Base-by-base conservation (phyloP, 768 basidiomycete species). In the Boletus rex-veris region DNA sequence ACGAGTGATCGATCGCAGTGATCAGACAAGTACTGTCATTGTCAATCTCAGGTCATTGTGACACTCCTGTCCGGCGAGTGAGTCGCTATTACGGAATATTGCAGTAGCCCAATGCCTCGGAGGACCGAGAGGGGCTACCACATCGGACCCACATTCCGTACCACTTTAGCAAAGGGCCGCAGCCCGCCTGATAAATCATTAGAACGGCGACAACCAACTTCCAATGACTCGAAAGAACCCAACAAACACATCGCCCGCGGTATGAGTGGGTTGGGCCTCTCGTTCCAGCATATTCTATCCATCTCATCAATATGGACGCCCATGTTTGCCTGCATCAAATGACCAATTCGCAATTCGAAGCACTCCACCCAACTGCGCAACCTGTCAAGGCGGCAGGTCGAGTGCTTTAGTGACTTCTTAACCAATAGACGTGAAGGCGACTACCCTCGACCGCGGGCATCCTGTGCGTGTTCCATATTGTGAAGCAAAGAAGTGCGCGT, bases 301-400 rank as follows among this genome's bases (percentile, higher is more conserved):
- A 50, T 50, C 52, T 57, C 55, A 46, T 55, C 58, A 53, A 60
- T 58, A 59, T 57, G 54, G 53, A 55, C 44, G 33, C 15, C 50
- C 39, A 24, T 52, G 31, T 47, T 52, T 21, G 48, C 57, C 48
- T 33, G 52, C 68, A 63, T 65, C 66, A 64, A 64, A 58, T 58
- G 45, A 18, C 42, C 37, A 59, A 63, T 63, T 67, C 60, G 44
- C 65, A 69, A 69, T 67, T 69, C 63, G 67, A 68, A 68, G 62
- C 53, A 58, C 42, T 50, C 57, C 54, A 60, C 50, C 39, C 38
- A 48, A 47, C 52, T 59, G 54, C 53, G 55, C 61, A 28, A 49
- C 57, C 52, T 47, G 43, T 53, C 44, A 54, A 48, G 45, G 35
- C 47, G 33, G n/a, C 63, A 51, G 42, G 40, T 40, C 19, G 48